A percentile compares a stretch with the other conserved stretches of the same genome.
Conservation (phyloP, 2,329 filamentous ascomycete species). For the Furcasterigmium furcatum region DNA sequence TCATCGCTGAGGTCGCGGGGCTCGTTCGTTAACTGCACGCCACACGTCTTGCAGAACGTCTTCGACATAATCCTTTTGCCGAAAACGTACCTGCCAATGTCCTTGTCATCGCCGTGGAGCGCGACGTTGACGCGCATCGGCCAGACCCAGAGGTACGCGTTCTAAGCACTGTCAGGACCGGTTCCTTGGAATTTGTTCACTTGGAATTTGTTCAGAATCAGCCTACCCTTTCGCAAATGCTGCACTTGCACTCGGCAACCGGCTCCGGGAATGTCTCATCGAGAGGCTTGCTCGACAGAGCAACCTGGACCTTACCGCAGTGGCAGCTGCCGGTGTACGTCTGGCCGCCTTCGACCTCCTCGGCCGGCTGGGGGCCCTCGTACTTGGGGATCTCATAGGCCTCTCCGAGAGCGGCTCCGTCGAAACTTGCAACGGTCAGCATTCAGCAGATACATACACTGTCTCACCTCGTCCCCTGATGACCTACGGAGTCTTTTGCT, state of each 20-base stretch:
- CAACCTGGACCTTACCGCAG: constrained; percentile 45
- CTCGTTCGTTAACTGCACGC: constrained; percentile 36
- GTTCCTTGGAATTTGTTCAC: background rate
- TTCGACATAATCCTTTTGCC: constrained; percentile 26
- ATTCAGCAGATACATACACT: background rate
- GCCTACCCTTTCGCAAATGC: constrained; percentile 40
- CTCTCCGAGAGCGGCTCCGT: constrained; percentile 28
- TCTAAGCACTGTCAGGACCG: constrained; percentile 22
- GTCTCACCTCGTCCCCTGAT: background rate
- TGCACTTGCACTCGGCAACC: constrained; percentile 47
- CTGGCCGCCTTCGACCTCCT: constrained; percentile 29
- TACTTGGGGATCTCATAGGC: constrained; percentile 31
- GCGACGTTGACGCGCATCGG: constrained; percentile 32
- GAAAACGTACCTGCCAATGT: constrained; percentile 36
- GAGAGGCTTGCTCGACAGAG: constrained; percentile 37
- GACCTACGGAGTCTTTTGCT: constrained; percentile 30
- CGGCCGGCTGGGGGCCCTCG: constrained; percentile 35
- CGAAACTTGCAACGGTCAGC: constrained; percentile 24
- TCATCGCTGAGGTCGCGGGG: constrained; percentile 25
- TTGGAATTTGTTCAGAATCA: background rate
- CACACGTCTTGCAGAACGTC: constrained; percentile 46
- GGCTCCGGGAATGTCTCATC: constrained; percentile 27
- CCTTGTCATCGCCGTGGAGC: constrained; percentile 32
- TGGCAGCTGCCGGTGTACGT: constrained; percentile 50
- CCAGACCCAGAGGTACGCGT: constrained; percentile 42